Percentiles rank a stretch among this genome's conserved stretches.
Conservation (phyloP, 305 asterid genomes). For the Salvia sclarea region DNA sequence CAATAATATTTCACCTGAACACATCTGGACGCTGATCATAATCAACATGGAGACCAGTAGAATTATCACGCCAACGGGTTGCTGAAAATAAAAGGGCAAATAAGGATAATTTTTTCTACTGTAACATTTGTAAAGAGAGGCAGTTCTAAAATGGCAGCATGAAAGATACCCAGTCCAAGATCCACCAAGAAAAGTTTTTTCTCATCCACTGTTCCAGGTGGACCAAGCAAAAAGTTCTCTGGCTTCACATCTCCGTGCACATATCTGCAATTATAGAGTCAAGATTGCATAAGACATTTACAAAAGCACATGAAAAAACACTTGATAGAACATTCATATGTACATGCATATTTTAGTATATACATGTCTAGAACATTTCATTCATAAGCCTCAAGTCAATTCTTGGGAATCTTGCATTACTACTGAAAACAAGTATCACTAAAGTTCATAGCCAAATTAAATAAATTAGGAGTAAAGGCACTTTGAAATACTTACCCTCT, state of each 20-base stretch:
- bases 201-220: slow-evolving; percentile 70
- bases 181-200: slow-evolving; percentile 73
- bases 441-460: slow-evolving; percentile 3
- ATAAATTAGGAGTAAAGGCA: slow-evolving; percentile 8
- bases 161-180: slow-evolving; percentile 68
- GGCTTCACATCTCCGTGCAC: slow-evolving; percentile 91
- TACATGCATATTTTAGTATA: background rate
- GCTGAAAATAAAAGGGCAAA: slow-evolving; percentile 40
- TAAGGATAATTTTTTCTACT: background rate
- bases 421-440: slow-evolving; percentile 2
- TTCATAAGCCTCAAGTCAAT: background rate
- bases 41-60: slow-evolving; percentile 59
- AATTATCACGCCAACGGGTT: slow-evolving; percentile 61
- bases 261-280: slow-evolving; percentile 48
- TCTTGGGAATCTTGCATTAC: background rate
- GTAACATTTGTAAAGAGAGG: background rate
- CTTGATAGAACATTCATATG: too few relatives aligned
- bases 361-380: background rate
- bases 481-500: slow-evolving; percentile 56
- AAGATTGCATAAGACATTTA: background rate
- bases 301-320: too few relatives aligned
- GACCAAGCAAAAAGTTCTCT: slow-evolving; percentile 77
- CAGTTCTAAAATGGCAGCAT: slow-evolving; percentile 2
- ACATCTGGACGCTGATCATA: slow-evolving; percentile 75
- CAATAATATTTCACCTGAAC: slow-evolving; percentile 45